Base-by-base conservation (phyloP, 1,139 yeast genomes). In the Saccharomyces hybrid region DNA sequence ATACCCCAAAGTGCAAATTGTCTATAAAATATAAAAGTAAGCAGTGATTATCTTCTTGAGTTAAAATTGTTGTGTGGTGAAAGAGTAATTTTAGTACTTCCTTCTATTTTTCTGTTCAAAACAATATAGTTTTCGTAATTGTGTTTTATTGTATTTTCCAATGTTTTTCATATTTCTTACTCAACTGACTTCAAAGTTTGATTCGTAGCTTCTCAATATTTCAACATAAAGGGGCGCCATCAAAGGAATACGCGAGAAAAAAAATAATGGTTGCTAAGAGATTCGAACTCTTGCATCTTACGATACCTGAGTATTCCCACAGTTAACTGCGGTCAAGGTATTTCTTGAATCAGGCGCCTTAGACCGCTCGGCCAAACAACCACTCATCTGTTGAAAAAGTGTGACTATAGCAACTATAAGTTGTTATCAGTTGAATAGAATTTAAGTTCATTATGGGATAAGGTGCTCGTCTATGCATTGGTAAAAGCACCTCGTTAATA, bases 281-380 rank as follows among this genome's bases (percentile, higher is more conserved):
- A 51, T 51, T 51, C 53, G 53, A 51, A 51, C 53, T 51, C 53
- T 51, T 51, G 53, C 53, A 51, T 51, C 53, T 51, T 51, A 51
- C 53, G 53, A 51, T 51, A 51, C 53, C 53, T 51, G 53, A 51
- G 53, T 51, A 44, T 44, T 51, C 53, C 53, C 46, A 46, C 48
- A 41, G 49, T 51, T 28, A 42, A 41, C 49, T 46, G 47, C 50
- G 46, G 53, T 48, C 44, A 38, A 38, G 44, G 20, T 14, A 13
- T 38, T 38, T 38, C 51, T 49, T 49, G 51, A 49, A 49, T 49
- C 51, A 49, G 51, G 51, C 51, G 51, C 51, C 51, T 49, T 49
- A 49, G 51, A 49, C 51, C 51, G 51, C 51, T 49, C 51, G 51
- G 51, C 51, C 51, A 49, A 49, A 49, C 51, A 49, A 49, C 51